These are phyloP conservation scores for Medicago arabica DNA, from an alignment of 306 rosid genomes.

Conservation along the genomic window DNA sequence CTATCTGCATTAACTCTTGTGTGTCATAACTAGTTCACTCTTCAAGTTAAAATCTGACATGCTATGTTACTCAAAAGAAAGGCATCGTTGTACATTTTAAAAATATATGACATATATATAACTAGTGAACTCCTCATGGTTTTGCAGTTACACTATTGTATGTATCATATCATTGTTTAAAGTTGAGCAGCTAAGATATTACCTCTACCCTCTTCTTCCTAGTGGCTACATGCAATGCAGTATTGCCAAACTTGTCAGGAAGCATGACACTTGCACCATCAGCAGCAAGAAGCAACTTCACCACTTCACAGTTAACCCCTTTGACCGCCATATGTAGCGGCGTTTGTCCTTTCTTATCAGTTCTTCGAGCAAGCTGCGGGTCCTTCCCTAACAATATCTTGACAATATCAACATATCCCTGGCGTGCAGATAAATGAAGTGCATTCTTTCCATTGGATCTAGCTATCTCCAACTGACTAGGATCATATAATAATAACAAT, in stretches of 20 bases:
- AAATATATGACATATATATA: background rate
- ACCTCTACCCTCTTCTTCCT: conserved; percentile 90
- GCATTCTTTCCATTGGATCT: conserved; percentile 89
- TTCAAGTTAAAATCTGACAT: conserved; percentile 18
- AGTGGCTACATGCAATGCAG: conserved; percentile 91
- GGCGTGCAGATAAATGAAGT: conserved; percentile 83
- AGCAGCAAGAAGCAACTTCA: conserved; percentile 62
- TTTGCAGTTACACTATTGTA: background rate
- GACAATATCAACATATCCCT: conserved; percentile 74
- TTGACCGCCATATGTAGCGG: conserved; percentile 92
- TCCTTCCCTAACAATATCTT: conserved; percentile 60
- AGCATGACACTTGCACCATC: conserved; percentile 78
- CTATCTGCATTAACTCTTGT: conserved; percentile 69
- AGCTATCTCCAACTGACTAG: conserved; percentile 64
- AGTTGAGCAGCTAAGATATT: conserved; percentile 37
- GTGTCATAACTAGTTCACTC: conserved; percentile 5
- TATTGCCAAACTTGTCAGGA: conserved; percentile 82
- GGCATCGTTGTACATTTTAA: background rate
- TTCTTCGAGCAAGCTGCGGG: conserved; percentile 78
- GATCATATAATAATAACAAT: conserved; percentile 55
- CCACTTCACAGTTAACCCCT: conserved; percentile 77
- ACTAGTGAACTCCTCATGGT: background rate
- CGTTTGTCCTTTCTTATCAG: conserved; percentile 89
- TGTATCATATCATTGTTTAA: background rate
- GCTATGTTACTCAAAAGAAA: background rate